These are phyloP conservation scores for Cystobasidium pallidum DNA, from an alignment of 1,284 basidiomycete species.

Conservation along the genomic window DNA sequence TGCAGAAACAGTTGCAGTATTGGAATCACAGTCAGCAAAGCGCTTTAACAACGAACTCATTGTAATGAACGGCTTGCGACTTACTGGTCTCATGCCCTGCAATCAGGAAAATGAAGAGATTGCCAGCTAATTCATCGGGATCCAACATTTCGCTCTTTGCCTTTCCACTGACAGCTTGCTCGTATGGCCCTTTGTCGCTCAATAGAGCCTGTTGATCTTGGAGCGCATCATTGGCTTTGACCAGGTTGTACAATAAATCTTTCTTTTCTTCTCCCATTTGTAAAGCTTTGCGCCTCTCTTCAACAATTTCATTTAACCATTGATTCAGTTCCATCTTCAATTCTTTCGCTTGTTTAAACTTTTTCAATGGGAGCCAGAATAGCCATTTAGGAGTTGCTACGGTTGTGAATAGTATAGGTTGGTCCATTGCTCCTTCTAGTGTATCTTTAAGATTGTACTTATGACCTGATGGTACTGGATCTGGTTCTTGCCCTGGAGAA, in stretches of 20 bases:
- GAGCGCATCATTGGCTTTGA: conserved; percentile 31
- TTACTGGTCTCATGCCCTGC: conserved; percentile 50
- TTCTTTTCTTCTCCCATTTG: conserved; percentile 23
- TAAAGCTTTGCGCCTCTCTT: conserved; percentile 29
- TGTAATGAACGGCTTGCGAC: too few species aligned
- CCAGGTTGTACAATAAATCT: conserved; percentile 43
- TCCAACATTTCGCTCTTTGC: conserved; percentile 31
- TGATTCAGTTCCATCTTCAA: conserved; percentile 44
- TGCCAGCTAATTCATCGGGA: conserved; percentile 43
- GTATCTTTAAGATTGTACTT: conserved; percentile 37
- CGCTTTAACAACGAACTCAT: not conserved
- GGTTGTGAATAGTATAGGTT: conserved; percentile 10
- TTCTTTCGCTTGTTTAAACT: conserved; percentile 20
- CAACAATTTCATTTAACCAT: conserved; percentile 42
- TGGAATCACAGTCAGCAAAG: not conserved
- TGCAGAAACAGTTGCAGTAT: conserved; percentile 44
- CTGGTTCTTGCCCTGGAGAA: conserved; percentile 21
- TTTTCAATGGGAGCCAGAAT: conserved; percentile 24
- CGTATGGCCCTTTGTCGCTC: conserved; percentile 1
- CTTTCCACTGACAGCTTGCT: conserved; percentile 19
- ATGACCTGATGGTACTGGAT: conserved; percentile 28
- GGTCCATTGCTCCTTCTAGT: conserved; percentile 35
- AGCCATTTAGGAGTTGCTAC: conserved; percentile 32
- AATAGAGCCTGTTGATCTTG: conserved; percentile 14
- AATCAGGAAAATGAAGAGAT: conserved; percentile 51